These are phyloP conservation scores for Heterococcus sp. DNA, from an alignment of 108 stramenopile species.

Conservation along the genomic window DNA sequence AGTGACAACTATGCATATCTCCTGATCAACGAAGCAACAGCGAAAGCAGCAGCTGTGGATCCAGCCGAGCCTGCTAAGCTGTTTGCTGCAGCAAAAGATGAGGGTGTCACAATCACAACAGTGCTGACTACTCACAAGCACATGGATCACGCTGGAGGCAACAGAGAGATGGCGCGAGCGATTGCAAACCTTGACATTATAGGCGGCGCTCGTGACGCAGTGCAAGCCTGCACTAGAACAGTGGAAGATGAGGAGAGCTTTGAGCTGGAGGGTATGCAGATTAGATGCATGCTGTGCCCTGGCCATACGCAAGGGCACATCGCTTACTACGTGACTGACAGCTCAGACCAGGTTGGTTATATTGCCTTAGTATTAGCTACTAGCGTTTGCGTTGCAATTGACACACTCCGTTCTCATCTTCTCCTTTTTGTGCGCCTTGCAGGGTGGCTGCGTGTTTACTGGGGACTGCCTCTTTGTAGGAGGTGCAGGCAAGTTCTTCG, in stretches of 20 bases:
- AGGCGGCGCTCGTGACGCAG: constrained; percentile 24
- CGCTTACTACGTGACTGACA: constrained; percentile 48
- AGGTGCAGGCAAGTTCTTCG: constrained; percentile 65
- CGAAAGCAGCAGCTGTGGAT: constrained; percentile 32
- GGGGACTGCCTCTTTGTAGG: constrained; percentile 72
- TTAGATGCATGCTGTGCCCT: constrained; percentile 27
- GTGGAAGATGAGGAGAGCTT: constrained; percentile 58
- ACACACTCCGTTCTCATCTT: not conserved
- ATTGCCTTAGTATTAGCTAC: too few relatives aligned
- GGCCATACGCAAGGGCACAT: constrained; percentile 67
- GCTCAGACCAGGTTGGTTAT: constrained; percentile 10
- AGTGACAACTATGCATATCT: constrained; percentile 45
- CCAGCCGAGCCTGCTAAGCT: constrained; percentile 45
- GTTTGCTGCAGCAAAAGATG: not conserved
- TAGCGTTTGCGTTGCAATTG: too few relatives aligned
- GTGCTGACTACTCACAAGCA: constrained; percentile 51
- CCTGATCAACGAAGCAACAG: constrained; percentile 39
- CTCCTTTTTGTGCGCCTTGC: not conserved
- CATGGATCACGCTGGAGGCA: constrained; percentile 43
- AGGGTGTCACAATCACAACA: constrained; percentile 22
- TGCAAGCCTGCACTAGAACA: constrained; percentile 16
- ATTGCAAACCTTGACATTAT: constrained; percentile 18
- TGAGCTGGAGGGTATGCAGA: constrained; percentile 29
- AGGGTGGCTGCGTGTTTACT: constrained; percentile 55
- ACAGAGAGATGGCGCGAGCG: constrained; percentile 1